Evolutionary conservation across 495 filamentous ascomycete species (phyloP), one percentile per base, ranked within the genome.

Genomic region (Hyaloscypha hepaticicola): DNA sequence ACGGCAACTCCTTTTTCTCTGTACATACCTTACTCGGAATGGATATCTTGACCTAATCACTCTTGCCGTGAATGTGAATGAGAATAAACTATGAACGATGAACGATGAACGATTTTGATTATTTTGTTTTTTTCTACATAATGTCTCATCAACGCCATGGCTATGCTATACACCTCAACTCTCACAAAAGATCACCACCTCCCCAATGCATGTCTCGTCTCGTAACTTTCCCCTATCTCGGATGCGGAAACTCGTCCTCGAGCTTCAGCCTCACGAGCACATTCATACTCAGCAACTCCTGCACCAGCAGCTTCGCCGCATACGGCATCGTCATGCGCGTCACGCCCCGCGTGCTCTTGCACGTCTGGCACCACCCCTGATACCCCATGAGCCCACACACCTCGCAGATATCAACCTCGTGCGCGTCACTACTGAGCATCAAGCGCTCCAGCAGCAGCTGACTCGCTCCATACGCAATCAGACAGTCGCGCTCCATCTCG

Each of bases 211-310:
- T 53, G 0, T 53, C 22, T 53, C 22, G 8, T 16, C 50, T 21
- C 21, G n/a, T n/a, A n/a, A n/a, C n/a, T n/a, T n/a, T 25, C 5
- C 24, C 50, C 25, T 58, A 63, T 24, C 31, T 66, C 3, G 63
- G 66, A 57, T 72, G 69, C 21, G 92, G 91, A 75, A 98, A 98
- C 77, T 97, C 88, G 73, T 98, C 95, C 73, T 92, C 92, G 60
- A 98, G 74, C 79, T 89, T 88, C 76, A 98, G 76, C 59, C 87
- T 81, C 52, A 93, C 91, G 62, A 91, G 88, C 16, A 99, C 90
- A 74, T 98, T 98, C 95, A 99, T 99, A 76, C 91, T 96, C 74
- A 96, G 83, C 72, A 99, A 74, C 77, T 99, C 95, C 79, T 99
- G 95, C 34, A 99, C 90, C 58, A 99, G 78, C 72, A 99, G 77